These are phyloP conservation scores for Mycena floridula DNA, from an alignment of 768 basidiomycete genomes.

Conservation along the genomic window DNA sequence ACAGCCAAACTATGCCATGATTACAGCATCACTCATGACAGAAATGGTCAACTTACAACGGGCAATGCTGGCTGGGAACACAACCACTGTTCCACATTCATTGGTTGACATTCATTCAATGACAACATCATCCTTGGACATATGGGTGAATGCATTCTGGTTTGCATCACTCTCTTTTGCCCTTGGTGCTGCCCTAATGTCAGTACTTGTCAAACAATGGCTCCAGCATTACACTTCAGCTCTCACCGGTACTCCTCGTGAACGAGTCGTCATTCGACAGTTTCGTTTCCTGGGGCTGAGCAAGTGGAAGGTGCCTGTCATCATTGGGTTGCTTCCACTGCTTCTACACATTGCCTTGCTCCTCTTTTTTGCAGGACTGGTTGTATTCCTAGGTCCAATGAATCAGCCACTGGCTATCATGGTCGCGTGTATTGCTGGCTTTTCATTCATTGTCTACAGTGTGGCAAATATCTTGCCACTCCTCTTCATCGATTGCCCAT, in stretches of 20 bases:
- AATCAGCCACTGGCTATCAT: constrained; percentile 5
- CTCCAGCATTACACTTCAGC: constrained; percentile 12
- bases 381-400: constrained; percentile 6
- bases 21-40: background rate
- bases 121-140: background rate
- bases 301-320: constrained; percentile 13
- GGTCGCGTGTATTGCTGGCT: constrained; percentile 1
- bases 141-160: constrained; percentile 15
- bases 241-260: constrained; percentile 13
- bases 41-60: background rate
- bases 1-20: constrained; percentile 3
- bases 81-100: constrained; percentile 3
- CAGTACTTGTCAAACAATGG: constrained; percentile 22
- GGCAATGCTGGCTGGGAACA: background rate
- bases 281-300: constrained; percentile 14
- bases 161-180: constrained; percentile 16
- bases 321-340: constrained; percentile 11
- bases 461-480: constrained; percentile 7
- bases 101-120: constrained; percentile 6
- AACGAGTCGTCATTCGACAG: constrained; percentile 14
- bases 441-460: background rate
- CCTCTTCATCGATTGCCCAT: constrained; percentile 6
- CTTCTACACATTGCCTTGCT: constrained; percentile 7
- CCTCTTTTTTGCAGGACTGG: constrained; percentile 9
- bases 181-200: constrained; percentile 17